phyloP scores from a whole-genome alignment of 768 basidiomycete species.

The Roridomyces roridus region DNA sequence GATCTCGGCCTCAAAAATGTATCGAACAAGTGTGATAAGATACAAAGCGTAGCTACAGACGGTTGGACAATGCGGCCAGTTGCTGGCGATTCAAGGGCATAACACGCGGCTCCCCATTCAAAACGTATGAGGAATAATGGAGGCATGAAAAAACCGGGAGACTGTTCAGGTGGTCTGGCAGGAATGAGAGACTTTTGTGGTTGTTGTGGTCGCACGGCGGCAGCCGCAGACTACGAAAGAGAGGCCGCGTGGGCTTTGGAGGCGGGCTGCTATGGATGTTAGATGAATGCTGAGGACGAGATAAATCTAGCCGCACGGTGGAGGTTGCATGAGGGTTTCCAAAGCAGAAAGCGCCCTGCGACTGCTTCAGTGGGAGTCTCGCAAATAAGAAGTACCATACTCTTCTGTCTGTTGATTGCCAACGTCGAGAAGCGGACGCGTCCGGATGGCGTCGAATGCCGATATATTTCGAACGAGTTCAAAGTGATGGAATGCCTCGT shows the following conservation, averaged over 20 bases:
- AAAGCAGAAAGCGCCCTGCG: background rate
- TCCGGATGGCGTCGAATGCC: conserved; percentile 8
- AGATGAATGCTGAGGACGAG: background rate
- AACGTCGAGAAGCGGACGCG: conserved; percentile 11
- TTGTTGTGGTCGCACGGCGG: conserved; percentile 3
- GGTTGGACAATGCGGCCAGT: background rate
- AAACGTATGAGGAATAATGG: conserved; percentile 6
- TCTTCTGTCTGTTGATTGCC: conserved; percentile 11
- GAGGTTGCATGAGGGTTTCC: conserved; percentile 12
- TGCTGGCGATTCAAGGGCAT: conserved; percentile 8
- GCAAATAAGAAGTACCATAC: no score
- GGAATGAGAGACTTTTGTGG: conserved; percentile 11
- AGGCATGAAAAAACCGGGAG: conserved; percentile 4
- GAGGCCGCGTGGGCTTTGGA: background rate
- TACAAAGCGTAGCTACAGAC: no score
- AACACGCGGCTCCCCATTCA: conserved; percentile 18
- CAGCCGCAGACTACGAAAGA: conserved; percentile 13
- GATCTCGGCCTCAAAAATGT: no score
- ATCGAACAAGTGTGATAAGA: no score
- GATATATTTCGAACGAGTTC: conserved; percentile 15
- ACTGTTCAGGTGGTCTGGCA: conserved; percentile 8
- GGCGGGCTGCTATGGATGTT: background rate
- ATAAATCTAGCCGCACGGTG: background rate
- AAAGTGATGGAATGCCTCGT: conserved; percentile 17
- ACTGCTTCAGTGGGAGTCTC: no score